These are phyloP conservation scores for Cymbidium sinense DNA, from an alignment of 106 monocot species.

Conservation along the genomic window DNA sequence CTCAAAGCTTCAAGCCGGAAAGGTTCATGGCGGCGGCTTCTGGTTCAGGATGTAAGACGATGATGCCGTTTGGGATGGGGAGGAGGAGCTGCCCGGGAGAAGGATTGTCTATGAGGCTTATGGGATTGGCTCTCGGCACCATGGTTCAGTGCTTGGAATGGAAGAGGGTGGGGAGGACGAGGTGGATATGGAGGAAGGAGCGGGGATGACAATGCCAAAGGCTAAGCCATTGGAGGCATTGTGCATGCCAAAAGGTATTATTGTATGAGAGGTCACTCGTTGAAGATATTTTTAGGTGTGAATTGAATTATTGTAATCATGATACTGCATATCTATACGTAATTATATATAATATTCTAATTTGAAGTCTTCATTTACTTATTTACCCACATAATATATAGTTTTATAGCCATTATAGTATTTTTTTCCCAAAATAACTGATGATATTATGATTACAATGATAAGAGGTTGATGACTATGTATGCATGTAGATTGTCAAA, in stretches of 20 bases:
- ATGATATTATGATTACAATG: too few species aligned
- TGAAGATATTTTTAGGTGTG: too few species aligned
- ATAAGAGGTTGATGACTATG: too few species aligned
- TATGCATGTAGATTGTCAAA: too few species aligned
- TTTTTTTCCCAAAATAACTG: too few species aligned
- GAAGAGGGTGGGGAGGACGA: slow-evolving; percentile 13
- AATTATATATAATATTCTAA: too few species aligned
- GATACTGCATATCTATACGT: too few species aligned
- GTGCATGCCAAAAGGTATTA: slow-evolving; percentile 10
- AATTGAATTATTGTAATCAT: too few species aligned
- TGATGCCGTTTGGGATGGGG: slow-evolving; percentile 33
- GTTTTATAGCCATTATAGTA: too few species aligned
- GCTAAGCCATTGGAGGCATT: slow-evolving; percentile 12
- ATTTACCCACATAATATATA: too few species aligned
- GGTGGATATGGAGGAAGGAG: slow-evolving; percentile 20
- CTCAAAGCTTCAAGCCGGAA: slow-evolving; percentile 27
- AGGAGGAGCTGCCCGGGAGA: slow-evolving; percentile 40
- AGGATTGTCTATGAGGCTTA: not conserved
- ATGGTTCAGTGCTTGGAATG: slow-evolving; percentile 39
- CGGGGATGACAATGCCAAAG: slow-evolving; percentile 19
- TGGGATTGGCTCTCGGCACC: slow-evolving; percentile 9
- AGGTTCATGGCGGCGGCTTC: slow-evolving; percentile 12
- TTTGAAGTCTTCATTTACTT: too few species aligned
- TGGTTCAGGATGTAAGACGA: not conserved
- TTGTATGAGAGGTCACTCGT: not conserved